Evolutionary conservation across 2,329 filamentous ascomycete species (phyloP).

Genomic region (Escovopsis sp.): DNA sequence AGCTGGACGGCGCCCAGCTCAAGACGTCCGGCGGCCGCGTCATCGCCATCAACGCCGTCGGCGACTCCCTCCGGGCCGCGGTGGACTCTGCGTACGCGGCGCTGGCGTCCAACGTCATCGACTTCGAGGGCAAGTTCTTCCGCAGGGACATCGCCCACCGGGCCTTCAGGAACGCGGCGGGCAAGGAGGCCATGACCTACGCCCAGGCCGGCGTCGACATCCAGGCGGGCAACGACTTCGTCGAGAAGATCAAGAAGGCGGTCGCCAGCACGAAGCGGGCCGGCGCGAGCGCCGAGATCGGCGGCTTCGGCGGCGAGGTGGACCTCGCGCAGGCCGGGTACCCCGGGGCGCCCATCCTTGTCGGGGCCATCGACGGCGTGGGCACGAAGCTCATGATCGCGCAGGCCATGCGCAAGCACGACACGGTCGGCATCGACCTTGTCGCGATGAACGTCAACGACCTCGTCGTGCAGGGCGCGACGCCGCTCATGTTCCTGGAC

Average conservation of each 20-base stretch:
- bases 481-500: constrained; percentile 92
- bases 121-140: constrained; percentile 83
- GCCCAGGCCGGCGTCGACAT: constrained; percentile 89
- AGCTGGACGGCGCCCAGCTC: constrained; percentile 45
- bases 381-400: constrained; percentile 96
- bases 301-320: constrained; percentile 69
- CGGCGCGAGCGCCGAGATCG: constrained; percentile 85
- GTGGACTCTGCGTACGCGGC: constrained; percentile 80
- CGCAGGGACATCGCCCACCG: constrained; percentile 84
- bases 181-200: constrained; percentile 55
- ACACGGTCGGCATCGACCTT: constrained; percentile 90
- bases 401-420: constrained; percentile 75
- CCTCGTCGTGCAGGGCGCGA: constrained; percentile 86
- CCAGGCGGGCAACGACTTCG: constrained; percentile 83
- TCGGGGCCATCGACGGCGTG: constrained; percentile 92
- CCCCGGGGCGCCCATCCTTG: constrained; percentile 59
- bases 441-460: constrained; percentile 99
- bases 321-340: constrained; percentile 58
- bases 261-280: constrained; percentile 75
- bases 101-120: constrained; percentile 50
- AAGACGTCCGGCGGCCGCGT: constrained; percentile 78
- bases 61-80: constrained; percentile 59
- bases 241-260: constrained; percentile 78
- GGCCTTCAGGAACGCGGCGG: constrained; percentile 35
- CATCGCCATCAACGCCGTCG: constrained; percentile 76